Conservation (phyloP, 352 stramenopile genomes). For the Globisporangium irregulare region DNA sequence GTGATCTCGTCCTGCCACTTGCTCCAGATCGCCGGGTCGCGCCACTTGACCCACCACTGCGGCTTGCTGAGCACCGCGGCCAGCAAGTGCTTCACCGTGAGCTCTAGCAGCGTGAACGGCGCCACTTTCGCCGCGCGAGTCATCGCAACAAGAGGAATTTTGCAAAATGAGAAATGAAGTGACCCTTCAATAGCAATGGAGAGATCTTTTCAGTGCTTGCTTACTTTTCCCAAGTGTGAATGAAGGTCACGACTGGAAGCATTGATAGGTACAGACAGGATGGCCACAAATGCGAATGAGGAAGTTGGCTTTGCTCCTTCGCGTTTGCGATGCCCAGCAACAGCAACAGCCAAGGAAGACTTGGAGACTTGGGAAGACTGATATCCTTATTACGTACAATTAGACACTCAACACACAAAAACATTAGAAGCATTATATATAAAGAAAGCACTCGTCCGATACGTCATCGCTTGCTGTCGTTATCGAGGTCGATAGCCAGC, state of each 20-base stretch:
- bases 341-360: too few relatives aligned
- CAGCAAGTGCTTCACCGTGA: slow-evolving; percentile 5
- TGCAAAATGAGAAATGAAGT: not conserved
- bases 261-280: not conserved
- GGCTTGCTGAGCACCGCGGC: slow-evolving; percentile 7
- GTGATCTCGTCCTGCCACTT: slow-evolving; percentile 12
- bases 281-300: not conserved
- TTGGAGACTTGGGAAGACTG: not conserved
- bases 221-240: not conserved
- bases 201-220: not conserved
- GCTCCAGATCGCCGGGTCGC: slow-evolving; percentile 9
- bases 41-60: slow-evolving; percentile 18
- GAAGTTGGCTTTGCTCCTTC: too few relatives aligned
- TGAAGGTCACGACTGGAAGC: not conserved
- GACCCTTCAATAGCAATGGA: not conserved
- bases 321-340: too few relatives aligned
- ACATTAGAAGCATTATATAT: not conserved
- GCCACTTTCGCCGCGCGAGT: not conserved
- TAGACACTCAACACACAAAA: not conserved
- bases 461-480: slow-evolving; percentile 19
- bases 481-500: slow-evolving; percentile 25
- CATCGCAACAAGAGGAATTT: not conserved
- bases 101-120: slow-evolving; percentile 15
- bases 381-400: not conserved
- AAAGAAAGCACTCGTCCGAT: not conserved